Evolutionary conservation across 352 stramenopile species (phyloP).

Genomic region (Phytophthora sojae): DNA sequence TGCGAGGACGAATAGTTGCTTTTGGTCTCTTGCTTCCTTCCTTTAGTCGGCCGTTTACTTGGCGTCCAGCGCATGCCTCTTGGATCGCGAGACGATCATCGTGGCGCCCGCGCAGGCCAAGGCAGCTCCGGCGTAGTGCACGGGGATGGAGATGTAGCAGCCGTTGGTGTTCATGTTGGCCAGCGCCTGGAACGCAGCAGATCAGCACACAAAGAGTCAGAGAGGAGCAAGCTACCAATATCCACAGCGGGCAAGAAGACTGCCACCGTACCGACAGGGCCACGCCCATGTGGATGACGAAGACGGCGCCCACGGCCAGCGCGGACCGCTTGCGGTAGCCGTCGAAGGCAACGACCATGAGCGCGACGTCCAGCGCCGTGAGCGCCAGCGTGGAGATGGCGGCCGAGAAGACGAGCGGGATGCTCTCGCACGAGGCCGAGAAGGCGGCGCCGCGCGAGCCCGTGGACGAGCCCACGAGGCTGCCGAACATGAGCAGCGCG

Average conservation of each 20-base stretch:
- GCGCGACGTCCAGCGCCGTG: slow-evolving; percentile 76
- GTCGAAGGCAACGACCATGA: slow-evolving; percentile 88
- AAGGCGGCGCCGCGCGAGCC: slow-evolving; percentile 77
- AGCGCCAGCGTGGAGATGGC: slow-evolving; percentile 78
- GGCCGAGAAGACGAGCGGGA: slow-evolving; percentile 77
- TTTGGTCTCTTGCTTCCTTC: neutral
- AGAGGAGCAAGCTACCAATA: neutral
- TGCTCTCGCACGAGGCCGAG: slow-evolving; percentile 68
- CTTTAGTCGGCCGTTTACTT: slow-evolving; percentile 26
- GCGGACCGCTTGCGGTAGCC: slow-evolving; percentile 74
- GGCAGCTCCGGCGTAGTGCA: slow-evolving; percentile 73
- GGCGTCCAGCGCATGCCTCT: slow-evolving; percentile 38
- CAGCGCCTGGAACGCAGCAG: slow-evolving; percentile 48
- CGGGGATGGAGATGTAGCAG: slow-evolving; percentile 77
- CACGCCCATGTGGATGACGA: slow-evolving; percentile 78
- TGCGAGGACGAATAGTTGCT: neutral
- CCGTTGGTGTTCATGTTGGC: slow-evolving; percentile 83
- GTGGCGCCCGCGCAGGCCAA: slow-evolving; percentile 55
- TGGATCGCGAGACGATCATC: slow-evolving; percentile 52
- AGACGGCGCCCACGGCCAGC: slow-evolving; percentile 56
- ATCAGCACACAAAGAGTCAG: slow-evolving; percentile 2
- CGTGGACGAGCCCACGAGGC: slow-evolving; percentile 72
- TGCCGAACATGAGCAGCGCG: slow-evolving; percentile 87
- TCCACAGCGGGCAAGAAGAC: neutral
- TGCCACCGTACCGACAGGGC: slow-evolving; percentile 67